phyloP scores from a whole-genome alignment of 805 yeast genomes.

The Pichia pseudocactophila region DNA sequence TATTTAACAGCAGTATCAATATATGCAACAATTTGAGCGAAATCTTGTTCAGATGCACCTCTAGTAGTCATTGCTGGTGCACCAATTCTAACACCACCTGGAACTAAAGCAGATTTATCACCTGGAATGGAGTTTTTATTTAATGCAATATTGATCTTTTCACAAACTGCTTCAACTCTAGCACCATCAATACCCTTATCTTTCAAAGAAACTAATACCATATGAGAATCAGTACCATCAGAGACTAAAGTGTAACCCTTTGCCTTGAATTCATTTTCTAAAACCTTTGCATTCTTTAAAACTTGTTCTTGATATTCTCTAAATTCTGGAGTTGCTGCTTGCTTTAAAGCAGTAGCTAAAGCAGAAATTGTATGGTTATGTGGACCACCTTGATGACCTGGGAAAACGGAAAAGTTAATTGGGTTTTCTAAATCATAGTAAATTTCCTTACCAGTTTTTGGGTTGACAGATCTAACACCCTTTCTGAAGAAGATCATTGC shows the following conservation, averaged over 20 bases:
- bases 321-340: slow-evolving; percentile 85
- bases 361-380: slow-evolving; percentile 99
- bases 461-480: slow-evolving; percentile 79
- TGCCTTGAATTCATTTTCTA: slow-evolving; percentile 64
- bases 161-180: slow-evolving; percentile 91
- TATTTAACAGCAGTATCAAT: slow-evolving; percentile 71
- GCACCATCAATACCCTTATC: slow-evolving; percentile 94
- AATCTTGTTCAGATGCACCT: slow-evolving; percentile 86
- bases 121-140: slow-evolving; percentile 98
- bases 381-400: slow-evolving; percentile 99
- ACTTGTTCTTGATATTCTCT: slow-evolving; percentile 85
- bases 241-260: slow-evolving; percentile 79
- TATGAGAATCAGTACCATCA: slow-evolving; percentile 94
- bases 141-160: slow-evolving; percentile 87
- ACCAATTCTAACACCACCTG: slow-evolving; percentile 96
- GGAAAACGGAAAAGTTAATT: slow-evolving; percentile 97
- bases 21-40: slow-evolving; percentile 67
- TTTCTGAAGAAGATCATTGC: slow-evolving; percentile 98
- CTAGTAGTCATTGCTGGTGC: slow-evolving; percentile 99
- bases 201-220: slow-evolving; percentile 84
- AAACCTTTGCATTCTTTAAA: slow-evolving; percentile 74
- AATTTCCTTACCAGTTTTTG: slow-evolving; percentile 88
- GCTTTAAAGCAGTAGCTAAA: slow-evolving; percentile 92
- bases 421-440: slow-evolving; percentile 87
- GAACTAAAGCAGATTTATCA: slow-evolving; percentile 91